phyloP scores from a whole-genome alignment of 345 rosid genomes.

The Bruguiera gymnorhiza region DNA sequence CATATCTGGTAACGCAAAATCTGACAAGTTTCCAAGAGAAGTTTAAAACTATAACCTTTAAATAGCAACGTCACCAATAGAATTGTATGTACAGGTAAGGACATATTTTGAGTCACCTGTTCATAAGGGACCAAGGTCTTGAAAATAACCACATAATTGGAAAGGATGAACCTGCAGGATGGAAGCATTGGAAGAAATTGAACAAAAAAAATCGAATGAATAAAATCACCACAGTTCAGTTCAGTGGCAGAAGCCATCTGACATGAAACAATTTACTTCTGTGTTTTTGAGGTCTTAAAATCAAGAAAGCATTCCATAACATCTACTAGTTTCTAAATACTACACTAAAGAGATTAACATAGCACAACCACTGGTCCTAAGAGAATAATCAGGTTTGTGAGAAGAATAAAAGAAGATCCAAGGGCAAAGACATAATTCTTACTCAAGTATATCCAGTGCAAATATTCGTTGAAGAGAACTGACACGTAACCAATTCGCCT shows the following conservation, averaged over 20 bases:
- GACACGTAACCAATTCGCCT: constrained; percentile 84
- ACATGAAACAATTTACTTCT: background rate
- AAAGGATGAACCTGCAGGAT: constrained; percentile 73
- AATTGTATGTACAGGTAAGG: constrained; percentile 7
- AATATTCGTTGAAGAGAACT: constrained; percentile 81
- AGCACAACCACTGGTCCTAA: background rate
- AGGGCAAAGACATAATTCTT: constrained; percentile 37
- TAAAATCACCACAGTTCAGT: background rate
- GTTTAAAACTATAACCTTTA: constrained; percentile 27
- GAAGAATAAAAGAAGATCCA: constrained; percentile 2
- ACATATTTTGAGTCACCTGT: constrained; percentile 49
- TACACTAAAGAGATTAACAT: too few relatives aligned
- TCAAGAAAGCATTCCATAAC: too few relatives aligned
- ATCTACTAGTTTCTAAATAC: too few relatives aligned
- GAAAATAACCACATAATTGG: constrained; percentile 78
- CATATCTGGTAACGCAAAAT: constrained; percentile 91
- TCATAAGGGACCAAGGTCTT: constrained; percentile 70
- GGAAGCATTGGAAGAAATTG: constrained; percentile 16
- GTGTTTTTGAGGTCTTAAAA: background rate
- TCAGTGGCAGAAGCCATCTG: background rate
- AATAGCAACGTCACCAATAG: constrained; percentile 20
- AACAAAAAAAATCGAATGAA: background rate
- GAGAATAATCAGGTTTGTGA: background rate
- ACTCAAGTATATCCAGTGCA: constrained; percentile 91
- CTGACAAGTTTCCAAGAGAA: constrained; percentile 45